Percentiles rank a stretch among this genome's conserved stretches.
phyloP scores from a whole-genome alignment of 495 filamentous ascomycete genomes.

The Ramalina intermedia region DNA sequence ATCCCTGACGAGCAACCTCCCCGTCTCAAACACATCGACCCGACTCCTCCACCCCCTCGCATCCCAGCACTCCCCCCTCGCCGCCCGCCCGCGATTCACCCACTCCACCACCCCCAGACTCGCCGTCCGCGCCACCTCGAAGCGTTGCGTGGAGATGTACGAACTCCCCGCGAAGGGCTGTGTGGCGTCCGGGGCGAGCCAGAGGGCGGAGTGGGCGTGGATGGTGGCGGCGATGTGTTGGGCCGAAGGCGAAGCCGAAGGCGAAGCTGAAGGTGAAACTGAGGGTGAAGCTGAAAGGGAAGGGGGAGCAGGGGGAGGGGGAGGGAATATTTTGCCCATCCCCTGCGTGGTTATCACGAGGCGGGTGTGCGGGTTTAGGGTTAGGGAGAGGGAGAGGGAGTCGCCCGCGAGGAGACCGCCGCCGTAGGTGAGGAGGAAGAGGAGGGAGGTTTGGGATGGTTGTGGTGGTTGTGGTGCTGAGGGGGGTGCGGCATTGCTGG shows the following conservation, averaged over 20 bases:
- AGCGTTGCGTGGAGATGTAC: constrained; percentile 71
- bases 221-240: constrained; percentile 57
- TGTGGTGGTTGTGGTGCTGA: constrained; percentile 17
- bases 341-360: constrained; percentile 86
- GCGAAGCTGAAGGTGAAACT: no score
- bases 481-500: constrained; percentile 4
- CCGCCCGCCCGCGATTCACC: constrained; percentile 70
- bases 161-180: constrained; percentile 66
- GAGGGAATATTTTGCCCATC: constrained; percentile 84
- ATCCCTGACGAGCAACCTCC: constrained; percentile 64
- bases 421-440: constrained; percentile 89
- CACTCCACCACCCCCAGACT: constrained; percentile 79
- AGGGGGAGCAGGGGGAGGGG: constrained; percentile 20
- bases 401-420: constrained; percentile 85
- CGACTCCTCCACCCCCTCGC: constrained; percentile 59
- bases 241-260: constrained; percentile 16
- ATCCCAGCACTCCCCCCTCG: constrained; percentile 83
- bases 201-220: constrained; percentile 49
- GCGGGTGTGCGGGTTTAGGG: constrained; percentile 46
- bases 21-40: constrained; percentile 67
- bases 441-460: constrained; percentile 29
- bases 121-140: constrained; percentile 43
- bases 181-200: constrained; percentile 85
- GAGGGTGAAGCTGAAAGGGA: no score
- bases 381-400: constrained; percentile 55